These are phyloP conservation scores for Phytophthora fragariaefolia DNA, from an alignment of 352 stramenopile species.

Conservation along the genomic window DNA sequence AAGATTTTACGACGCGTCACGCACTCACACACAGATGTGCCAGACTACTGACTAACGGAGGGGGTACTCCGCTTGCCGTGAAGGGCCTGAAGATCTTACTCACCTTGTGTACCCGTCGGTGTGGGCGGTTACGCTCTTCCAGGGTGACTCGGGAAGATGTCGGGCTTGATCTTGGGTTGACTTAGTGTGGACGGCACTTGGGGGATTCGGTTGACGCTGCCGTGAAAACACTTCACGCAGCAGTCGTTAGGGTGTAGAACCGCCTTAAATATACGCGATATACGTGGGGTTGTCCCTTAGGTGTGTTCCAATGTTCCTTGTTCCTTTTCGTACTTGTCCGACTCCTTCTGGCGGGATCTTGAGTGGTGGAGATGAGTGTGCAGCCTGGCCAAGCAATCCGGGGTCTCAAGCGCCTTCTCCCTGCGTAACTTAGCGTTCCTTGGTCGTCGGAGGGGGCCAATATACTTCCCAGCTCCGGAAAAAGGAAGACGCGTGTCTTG, in stretches of 20 bases:
- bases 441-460: neutral
- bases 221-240: neutral
- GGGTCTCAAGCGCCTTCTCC: neutral
- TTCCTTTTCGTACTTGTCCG: neutral
- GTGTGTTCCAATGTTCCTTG: neutral
- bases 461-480: neutral
- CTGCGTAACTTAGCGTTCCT: neutral
- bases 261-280: neutral
- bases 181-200: neutral
- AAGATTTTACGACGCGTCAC: neutral
- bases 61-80: neutral
- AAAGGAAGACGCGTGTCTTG: neutral
- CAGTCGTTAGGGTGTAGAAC: neutral
- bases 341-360: neutral
- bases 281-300: neutral
- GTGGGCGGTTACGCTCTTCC: slow-evolving; percentile 1
- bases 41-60: neutral
- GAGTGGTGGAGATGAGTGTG: neutral
- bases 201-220: neutral
- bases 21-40: neutral
- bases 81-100: slow-evolving; percentile 1
- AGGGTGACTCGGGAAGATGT: slow-evolving; percentile 1
- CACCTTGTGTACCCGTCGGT: slow-evolving; percentile 1
- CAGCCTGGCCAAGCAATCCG: neutral
- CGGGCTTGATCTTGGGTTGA: neutral